Percentiles rank a stretch among this genome's conserved stretches.
These are phyloP conservation scores for Auricularia sp. DNA, from an alignment of 768 basidiomycete species.

Conservation along the genomic window DNA sequence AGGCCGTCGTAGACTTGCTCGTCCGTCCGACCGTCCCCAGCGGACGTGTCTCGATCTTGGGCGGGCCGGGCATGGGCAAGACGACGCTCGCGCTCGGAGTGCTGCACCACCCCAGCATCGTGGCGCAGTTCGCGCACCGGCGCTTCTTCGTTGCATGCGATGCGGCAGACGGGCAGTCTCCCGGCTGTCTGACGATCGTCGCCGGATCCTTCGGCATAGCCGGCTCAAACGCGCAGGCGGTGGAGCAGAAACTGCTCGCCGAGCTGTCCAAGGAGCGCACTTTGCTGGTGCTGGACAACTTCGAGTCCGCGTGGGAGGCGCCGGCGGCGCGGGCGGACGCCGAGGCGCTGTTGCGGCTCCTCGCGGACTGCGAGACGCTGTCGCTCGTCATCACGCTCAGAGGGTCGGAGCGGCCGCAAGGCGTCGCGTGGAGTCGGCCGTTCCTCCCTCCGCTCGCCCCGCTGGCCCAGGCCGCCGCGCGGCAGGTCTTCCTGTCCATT, in stretches of 20 bases:
- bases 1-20: neutral
- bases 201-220: neutral
- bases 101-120: slow-evolving; percentile 16
- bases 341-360: neutral
- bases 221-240: neutral
- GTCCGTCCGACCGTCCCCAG: neutral
- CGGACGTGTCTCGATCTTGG: slow-evolving; percentile 12
- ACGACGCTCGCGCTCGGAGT: slow-evolving; percentile 27
- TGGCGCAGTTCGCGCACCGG: slow-evolving; percentile 14
- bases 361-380: neutral
- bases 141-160: slow-evolving; percentile 28
- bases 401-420: neutral
- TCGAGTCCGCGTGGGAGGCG: neutral
- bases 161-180: neutral
- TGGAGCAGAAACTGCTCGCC: neutral
- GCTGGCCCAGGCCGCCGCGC: neutral
- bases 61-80: slow-evolving; percentile 30
- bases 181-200: neutral
- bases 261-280: slow-evolving; percentile 11
- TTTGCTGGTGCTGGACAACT: neutral
- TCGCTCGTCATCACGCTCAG: neutral
- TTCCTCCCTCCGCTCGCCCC: neutral
- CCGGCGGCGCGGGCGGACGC: neutral
- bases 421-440: neutral
- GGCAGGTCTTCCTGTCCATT: neutral